Evolutionary conservation across 495 filamentous ascomycete genomes (phyloP), one percentile per base, ranked within the genome.

Genomic region (Tuber brumale): DNA sequence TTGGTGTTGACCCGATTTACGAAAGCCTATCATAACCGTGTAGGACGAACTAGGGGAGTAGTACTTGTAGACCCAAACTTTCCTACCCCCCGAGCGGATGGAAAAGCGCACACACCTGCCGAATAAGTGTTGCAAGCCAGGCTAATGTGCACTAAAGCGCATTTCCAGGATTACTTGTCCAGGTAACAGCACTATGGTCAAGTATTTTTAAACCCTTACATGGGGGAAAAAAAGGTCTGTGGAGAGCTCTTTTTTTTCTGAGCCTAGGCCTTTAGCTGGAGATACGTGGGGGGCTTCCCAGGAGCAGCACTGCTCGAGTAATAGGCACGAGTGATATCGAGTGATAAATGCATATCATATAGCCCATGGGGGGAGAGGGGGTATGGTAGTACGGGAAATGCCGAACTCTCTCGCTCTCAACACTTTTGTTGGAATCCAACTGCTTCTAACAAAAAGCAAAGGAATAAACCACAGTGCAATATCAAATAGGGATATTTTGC

Each of bases 271-370:
- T 18, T 66, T 66, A 18, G 57, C n/a, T 66, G 57, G 57, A 66
- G 57, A 66, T 66, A 66, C 57, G 57, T 66, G 57, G 57, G 57
- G 57, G 57, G 10, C 10, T 6, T 66, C 12, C 27, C n/a, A 66
- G 57, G 57, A 31, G 27, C n/a, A 66, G 57, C 12, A 31, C 27
- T 14, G 12, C 3, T 14, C 42, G 42, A 46, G 14, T 46, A 61
- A 16, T 31, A 10, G 57, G 57, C 7, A 66, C 57, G 57, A 66
- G 57, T 66, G 57, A 66, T 66, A 66, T 66, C 27, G 27, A 66
- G 57, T 66, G 57, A 66, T 66, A 66, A 2, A 66, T 66, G 57
- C 57, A 66, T 66, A 66, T 66, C n/a, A 66, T 66, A 66, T 66
- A 66, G 57, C 5, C 31, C 10, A 31, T 66, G 4, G 0, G 48